A percentile compares a stretch with the other conserved stretches of the same genome.
Conservation (phyloP, 805 yeast genomes). For the Ogataea haglerorum region DNA sequence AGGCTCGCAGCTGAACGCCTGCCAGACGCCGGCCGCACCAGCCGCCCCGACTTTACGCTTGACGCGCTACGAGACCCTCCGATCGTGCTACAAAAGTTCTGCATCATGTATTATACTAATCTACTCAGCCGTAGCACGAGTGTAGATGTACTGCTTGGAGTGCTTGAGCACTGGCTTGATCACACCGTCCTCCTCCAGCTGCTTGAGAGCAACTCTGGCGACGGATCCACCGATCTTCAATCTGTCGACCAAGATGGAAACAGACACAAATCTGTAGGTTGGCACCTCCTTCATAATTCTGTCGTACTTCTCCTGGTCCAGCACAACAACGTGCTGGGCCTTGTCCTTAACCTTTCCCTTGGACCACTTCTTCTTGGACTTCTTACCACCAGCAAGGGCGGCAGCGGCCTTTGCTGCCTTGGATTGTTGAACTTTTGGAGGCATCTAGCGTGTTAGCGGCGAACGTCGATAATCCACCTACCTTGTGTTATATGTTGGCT, state of each 20-base stretch:
- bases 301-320: conserved; percentile 99
- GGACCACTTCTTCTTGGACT: conserved; percentile 99
- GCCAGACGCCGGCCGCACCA: not conserved
- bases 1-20: not conserved
- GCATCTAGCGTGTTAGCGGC: conserved; percentile 56
- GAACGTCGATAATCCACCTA: conserved; percentile 19
- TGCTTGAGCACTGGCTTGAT: conserved; percentile 92
- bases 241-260: conserved; percentile 98
- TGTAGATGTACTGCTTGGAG: conserved; percentile 96
- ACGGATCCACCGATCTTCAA: conserved; percentile 98
- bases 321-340: conserved; percentile 96
- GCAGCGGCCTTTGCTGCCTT: conserved; percentile 99
- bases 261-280: conserved; percentile 97
- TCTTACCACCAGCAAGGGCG: conserved; percentile 99
- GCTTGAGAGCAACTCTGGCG: conserved; percentile 97
- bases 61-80: not conserved
- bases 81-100: not conserved
- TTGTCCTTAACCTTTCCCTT: conserved; percentile 99
- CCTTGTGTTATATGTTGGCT: conserved; percentile 10
- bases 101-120: conserved; percentile 14
- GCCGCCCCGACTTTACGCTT: not conserved
- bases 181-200: conserved; percentile 91
- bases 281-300: conserved; percentile 99
- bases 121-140: conserved; percentile 71
- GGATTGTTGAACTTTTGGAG: conserved; percentile 98